phyloP scores from a whole-genome alignment of 169 alveolate genomes.

The Babesia bovis region DNA sequence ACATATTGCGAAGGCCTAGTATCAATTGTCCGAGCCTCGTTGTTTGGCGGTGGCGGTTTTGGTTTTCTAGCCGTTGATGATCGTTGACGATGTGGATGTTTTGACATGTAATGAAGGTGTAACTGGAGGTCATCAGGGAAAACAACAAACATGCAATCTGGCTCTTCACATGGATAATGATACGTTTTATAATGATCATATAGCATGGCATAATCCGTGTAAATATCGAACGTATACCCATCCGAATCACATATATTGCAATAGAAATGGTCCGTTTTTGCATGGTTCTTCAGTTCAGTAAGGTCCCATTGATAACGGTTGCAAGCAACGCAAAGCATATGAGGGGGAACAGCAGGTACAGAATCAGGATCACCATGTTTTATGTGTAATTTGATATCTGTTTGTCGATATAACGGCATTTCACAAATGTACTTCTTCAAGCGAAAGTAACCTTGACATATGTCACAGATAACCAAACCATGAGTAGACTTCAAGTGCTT shows the following conservation, averaged over 20 bases:
- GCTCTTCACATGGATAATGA: slow-evolving; percentile 69
- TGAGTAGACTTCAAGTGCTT: slow-evolving; percentile 50
- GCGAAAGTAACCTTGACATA: slow-evolving; percentile 40
- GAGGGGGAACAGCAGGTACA: slow-evolving; percentile 53
- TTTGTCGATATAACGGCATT: slow-evolving; percentile 27
- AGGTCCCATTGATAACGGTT: slow-evolving; percentile 52
- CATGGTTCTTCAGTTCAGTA: slow-evolving; percentile 52
- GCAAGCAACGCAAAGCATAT: slow-evolving; percentile 56
- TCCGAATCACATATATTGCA: slow-evolving; percentile 59
- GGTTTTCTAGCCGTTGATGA: slow-evolving; percentile 6
- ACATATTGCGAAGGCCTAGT: not conserved
- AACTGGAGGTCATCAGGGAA: slow-evolving; percentile 61
- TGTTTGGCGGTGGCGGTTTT: not conserved
- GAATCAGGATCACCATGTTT: slow-evolving; percentile 43
- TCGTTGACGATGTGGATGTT: slow-evolving; percentile 47
- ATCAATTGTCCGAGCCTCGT: not conserved
- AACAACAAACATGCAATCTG: slow-evolving; percentile 61
- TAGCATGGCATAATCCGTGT: slow-evolving; percentile 46
- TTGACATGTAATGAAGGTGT: slow-evolving; percentile 57
- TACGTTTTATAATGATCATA: slow-evolving; percentile 48
- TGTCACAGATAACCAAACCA: slow-evolving; percentile 45
- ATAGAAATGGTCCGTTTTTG: slow-evolving; percentile 59
- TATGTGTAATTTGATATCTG: slow-evolving; percentile 30
- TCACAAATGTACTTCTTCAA: slow-evolving; percentile 51
- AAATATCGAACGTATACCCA: slow-evolving; percentile 15